These are phyloP conservation scores for Sphagnum fallax DNA, from an alignment of 228 moss, liverwort and hornwort species.

Conservation along the genomic window DNA sequence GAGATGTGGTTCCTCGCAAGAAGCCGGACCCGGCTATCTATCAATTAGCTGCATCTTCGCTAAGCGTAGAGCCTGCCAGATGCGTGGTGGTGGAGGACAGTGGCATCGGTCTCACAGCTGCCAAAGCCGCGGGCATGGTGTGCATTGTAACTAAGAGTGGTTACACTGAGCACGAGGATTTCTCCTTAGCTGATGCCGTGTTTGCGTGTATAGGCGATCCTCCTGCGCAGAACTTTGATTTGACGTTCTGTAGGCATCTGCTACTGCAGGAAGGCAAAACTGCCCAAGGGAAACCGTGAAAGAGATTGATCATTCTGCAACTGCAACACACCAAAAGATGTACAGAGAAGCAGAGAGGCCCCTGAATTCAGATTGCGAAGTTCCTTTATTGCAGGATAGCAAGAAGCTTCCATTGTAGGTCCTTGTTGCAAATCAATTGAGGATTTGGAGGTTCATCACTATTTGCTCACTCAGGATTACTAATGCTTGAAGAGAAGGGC, in stretches of 20 bases:
- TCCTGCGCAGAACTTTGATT: conserved; percentile 70
- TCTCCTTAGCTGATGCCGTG: conserved; percentile 73
- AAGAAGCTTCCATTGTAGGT: no score
- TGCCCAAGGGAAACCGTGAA: no score
- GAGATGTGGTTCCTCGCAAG: conserved; percentile 86
- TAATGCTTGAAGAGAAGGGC: no score
- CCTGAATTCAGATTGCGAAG: no score
- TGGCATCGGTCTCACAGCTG: conserved; percentile 76
- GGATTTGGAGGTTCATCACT: no score
- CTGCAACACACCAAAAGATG: no score
- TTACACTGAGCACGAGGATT: conserved; percentile 89
- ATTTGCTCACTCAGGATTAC: no score
- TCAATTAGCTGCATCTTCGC: conserved; percentile 60
- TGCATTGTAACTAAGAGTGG: conserved; percentile 97
- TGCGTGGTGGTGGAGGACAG: conserved; percentile 94
- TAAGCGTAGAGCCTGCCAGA: conserved; percentile 61
- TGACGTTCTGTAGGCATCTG: conserved; percentile 40
- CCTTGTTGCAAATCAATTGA: no score
- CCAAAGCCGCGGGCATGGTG: conserved; percentile 91
- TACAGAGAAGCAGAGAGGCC: no score
- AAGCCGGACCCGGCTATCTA: conserved; percentile 98
- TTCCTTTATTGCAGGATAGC: no score
- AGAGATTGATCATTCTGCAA: no score
- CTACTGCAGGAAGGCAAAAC: conserved; percentile 11
- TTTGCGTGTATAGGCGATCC: conserved; percentile 78